Base-by-base conservation (phyloP, 2,329 filamentous ascomycete species). In the Ilyonectria destructans region DNA sequence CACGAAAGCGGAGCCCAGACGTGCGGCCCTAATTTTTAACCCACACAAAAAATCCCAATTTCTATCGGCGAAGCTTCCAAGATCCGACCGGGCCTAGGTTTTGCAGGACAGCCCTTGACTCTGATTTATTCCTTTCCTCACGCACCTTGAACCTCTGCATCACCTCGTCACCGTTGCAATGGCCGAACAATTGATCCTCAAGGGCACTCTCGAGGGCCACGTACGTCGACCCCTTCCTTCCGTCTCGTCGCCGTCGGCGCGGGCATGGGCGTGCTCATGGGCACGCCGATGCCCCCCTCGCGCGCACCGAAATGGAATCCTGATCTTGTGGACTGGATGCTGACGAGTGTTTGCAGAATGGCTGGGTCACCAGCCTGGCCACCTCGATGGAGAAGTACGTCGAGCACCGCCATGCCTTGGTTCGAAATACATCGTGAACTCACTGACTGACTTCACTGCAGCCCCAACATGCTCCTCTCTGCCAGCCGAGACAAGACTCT, bases 391-490 rank as follows among this genome's bases (percentile, higher is more conserved):
- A 98, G 93, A 98, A 98, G 94, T 97, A 92, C 83, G 92, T 79
- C 67, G 13, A 71, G 56, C 46, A 40, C 31, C 57, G 45, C 10
- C 19, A 21, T 43, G 13, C 46, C 37, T 61, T 17, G 58, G 7
- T 40, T 52, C 26, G 46, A 33, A 67, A 52, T 31, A 57, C 45
- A 58, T 55, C 31, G 40, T 65, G 43, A 43, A 37, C 48, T 62
- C 52, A 67, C 68, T 59, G 57, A 69, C 75, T 74, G 64, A 71
- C 60, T 40, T 48, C 58, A 52, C 64, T 59, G 58, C 78, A 90
- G 94, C 93, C 96, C 96, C 83, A 98, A 99, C 91, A 98, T 99
- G 96, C 95, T 99, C 85, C 92, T 99, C 81, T 99, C 96, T 78
- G 96, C 90, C 82, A 94, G 91, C 84, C 95, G 96, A 88, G 96